Evolutionary conservation across 2,329 filamentous ascomycete genomes (phyloP).

Genomic region (Cladosporium sp.): DNA sequence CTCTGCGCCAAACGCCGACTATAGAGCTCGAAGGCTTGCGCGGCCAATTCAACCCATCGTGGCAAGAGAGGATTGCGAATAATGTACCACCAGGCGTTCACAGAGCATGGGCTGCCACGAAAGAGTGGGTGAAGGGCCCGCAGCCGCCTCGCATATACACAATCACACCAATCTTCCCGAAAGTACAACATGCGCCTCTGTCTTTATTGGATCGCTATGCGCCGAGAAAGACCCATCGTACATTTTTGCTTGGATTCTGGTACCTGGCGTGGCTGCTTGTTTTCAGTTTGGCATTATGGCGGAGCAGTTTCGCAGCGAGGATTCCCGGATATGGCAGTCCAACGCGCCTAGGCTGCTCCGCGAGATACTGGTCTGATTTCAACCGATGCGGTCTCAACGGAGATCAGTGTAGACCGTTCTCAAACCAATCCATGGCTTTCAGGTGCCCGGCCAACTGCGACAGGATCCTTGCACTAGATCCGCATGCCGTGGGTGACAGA

Average conservation of each 20-base stretch:
- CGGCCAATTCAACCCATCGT: conserved; percentile 12
- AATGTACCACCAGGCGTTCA: conserved; percentile 23
- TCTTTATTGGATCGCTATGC: conserved; percentile 56
- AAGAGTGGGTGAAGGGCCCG: conserved; percentile 45
- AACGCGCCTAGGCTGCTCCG: conserved; percentile 58
- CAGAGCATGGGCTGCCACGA: conserved; percentile 30
- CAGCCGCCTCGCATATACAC: conserved; percentile 43
- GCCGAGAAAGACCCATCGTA: conserved; percentile 53
- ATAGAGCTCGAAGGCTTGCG: conserved; percentile 23
- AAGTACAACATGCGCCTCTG: conserved; percentile 61
- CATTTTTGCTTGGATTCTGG: conserved; percentile 54
- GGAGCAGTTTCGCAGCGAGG: conserved; percentile 53
- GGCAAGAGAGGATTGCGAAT: conserved; percentile 20
- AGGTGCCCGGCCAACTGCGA: conserved; percentile 68
- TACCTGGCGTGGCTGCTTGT: conserved; percentile 62
- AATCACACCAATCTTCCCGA: conserved; percentile 53
- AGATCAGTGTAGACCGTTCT: conserved; percentile 68
- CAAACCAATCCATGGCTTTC: conserved; percentile 63
- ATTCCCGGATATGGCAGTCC: conserved; percentile 64
- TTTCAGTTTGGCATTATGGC: conserved; percentile 63
- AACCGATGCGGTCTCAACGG: conserved; percentile 72
- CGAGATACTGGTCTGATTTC: conserved; percentile 62
- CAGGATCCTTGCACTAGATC: conserved; percentile 59
- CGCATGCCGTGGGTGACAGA: conserved; percentile 66
- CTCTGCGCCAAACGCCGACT: conserved; percentile 19